Conservation (phyloP, 495 filamentous ascomycete species). For the Hypoxylon cercidicola region DNA sequence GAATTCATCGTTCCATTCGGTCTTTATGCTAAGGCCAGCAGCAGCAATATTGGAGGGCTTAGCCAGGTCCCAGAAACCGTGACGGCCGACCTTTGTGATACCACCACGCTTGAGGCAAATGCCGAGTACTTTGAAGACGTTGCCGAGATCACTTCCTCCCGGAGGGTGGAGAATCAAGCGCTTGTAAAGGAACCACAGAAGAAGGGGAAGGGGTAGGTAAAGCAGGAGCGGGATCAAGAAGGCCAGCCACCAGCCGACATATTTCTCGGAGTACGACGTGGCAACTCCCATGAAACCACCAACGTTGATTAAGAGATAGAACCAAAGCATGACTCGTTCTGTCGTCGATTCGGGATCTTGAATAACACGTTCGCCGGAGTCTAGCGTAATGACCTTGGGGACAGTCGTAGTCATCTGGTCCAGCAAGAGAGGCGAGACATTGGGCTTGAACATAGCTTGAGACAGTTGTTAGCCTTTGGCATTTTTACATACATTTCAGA, state of each 20-base stretch:
- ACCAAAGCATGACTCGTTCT: slow-evolving; percentile 71
- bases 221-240: slow-evolving; percentile 75
- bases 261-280: slow-evolving; percentile 59
- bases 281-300: slow-evolving; percentile 68
- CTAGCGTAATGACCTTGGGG: slow-evolving; percentile 55
- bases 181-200: slow-evolving; percentile 64
- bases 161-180: slow-evolving; percentile 62
- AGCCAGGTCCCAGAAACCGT: slow-evolving; percentile 71
- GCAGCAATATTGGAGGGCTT: slow-evolving; percentile 68
- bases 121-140: slow-evolving; percentile 64
- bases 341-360: slow-evolving; percentile 69
- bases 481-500: neutral
- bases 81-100: slow-evolving; percentile 62
- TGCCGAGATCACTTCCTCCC: slow-evolving; percentile 62
- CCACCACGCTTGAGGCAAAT: slow-evolving; percentile 67
- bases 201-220: slow-evolving; percentile 65
- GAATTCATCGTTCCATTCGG: slow-evolving; percentile 64
- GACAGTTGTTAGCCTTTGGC: slow-evolving; percentile 14
- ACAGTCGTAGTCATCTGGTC: slow-evolving; percentile 66
- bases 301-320: slow-evolving; percentile 73
- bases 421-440: slow-evolving; percentile 69
- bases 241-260: slow-evolving; percentile 75
- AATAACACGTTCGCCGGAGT: slow-evolving; percentile 65
- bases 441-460: slow-evolving; percentile 70
- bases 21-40: slow-evolving; percentile 54